These are phyloP conservation scores for Penicillium glabrum DNA, from an alignment of 2,329 filamentous ascomycete species.

Conservation along the genomic window DNA sequence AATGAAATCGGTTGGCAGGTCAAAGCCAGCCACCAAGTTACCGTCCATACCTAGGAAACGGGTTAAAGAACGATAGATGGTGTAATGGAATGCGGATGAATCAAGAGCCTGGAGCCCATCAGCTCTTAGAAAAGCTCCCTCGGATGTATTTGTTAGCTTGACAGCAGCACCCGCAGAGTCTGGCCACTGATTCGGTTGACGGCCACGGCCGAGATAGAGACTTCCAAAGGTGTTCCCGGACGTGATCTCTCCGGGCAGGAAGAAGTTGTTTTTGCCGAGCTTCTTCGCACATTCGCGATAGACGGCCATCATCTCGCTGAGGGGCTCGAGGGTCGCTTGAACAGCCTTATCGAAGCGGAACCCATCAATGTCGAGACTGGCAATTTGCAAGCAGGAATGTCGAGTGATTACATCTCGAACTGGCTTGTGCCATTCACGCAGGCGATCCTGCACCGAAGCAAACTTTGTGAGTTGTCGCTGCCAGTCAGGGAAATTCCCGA, in stretches of 20 bases:
- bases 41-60: slow-evolving; percentile 62
- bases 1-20: slow-evolving; percentile 56
- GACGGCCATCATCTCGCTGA: slow-evolving; percentile 57
- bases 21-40: slow-evolving; percentile 54
- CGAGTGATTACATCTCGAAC: slow-evolving; percentile 59
- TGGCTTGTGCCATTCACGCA: slow-evolving; percentile 62
- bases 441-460: slow-evolving; percentile 65
- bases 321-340: slow-evolving; percentile 62
- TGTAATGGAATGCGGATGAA: slow-evolving; percentile 63
- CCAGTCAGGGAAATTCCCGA: slow-evolving; percentile 64
- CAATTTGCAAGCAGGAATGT: slow-evolving; percentile 64
- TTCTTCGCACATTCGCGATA: slow-evolving; percentile 58
- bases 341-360: slow-evolving; percentile 68
- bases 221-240: slow-evolving; percentile 61
- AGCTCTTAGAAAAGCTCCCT: slow-evolving; percentile 53
- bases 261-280: slow-evolving; percentile 64
- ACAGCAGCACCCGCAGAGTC: slow-evolving; percentile 51
- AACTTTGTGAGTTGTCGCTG: slow-evolving; percentile 65
- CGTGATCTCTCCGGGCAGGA: slow-evolving; percentile 64
- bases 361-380: slow-evolving; percentile 63
- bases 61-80: slow-evolving; percentile 60
- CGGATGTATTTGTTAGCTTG: slow-evolving; percentile 45
- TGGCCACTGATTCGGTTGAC: slow-evolving; percentile 56
- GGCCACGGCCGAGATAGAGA: slow-evolving; percentile 62
- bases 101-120: slow-evolving; percentile 57